Conservation (phyloP, 2,329 filamentous ascomycete genomes). For the Aureobasidium sp. region DNA sequence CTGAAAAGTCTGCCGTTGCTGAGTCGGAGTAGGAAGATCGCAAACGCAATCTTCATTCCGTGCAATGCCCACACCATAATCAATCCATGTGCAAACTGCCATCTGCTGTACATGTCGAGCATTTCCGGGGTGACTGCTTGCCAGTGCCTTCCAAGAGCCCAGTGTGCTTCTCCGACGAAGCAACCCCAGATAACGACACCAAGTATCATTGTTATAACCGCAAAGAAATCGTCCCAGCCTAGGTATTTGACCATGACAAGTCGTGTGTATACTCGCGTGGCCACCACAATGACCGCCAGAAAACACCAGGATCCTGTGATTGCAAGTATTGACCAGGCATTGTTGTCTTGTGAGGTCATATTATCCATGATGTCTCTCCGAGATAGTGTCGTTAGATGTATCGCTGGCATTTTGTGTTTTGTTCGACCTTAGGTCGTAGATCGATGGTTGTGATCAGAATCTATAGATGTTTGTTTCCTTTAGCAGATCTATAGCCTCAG, state of each 20-base stretch:
- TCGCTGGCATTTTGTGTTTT: not conserved
- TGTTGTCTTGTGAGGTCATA: constrained; percentile 8
- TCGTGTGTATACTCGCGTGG: constrained; percentile 28
- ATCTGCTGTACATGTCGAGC: constrained; percentile 30
- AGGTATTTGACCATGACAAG: constrained; percentile 38
- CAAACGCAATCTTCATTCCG: constrained; percentile 40
- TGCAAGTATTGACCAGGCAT: constrained; percentile 13
- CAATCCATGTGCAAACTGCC: constrained; percentile 39
- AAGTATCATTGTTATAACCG: constrained; percentile 33
- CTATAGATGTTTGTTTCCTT: too few relatives aligned
- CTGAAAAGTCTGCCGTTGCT: constrained; percentile 32
- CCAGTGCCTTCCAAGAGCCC: constrained; percentile 41
- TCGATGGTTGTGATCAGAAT: not conserved
- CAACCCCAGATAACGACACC: constrained; percentile 28
- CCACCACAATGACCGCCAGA: constrained; percentile 12
- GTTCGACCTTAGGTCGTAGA: not conserved
- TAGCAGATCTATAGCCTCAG: not conserved
- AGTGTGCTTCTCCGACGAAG: constrained; percentile 35
- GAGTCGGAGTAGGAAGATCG: constrained; percentile 37
- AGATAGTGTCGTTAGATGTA: not conserved
- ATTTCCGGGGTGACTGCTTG: constrained; percentile 20
- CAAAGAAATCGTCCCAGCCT: constrained; percentile 42
- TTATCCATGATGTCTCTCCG: not conserved
- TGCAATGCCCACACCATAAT: constrained; percentile 37
- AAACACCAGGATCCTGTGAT: constrained; percentile 14